Evolutionary conservation across 2,329 filamentous ascomycete genomes (phyloP).

Genomic region (Hawksworthiomyces lignivorus): DNA sequence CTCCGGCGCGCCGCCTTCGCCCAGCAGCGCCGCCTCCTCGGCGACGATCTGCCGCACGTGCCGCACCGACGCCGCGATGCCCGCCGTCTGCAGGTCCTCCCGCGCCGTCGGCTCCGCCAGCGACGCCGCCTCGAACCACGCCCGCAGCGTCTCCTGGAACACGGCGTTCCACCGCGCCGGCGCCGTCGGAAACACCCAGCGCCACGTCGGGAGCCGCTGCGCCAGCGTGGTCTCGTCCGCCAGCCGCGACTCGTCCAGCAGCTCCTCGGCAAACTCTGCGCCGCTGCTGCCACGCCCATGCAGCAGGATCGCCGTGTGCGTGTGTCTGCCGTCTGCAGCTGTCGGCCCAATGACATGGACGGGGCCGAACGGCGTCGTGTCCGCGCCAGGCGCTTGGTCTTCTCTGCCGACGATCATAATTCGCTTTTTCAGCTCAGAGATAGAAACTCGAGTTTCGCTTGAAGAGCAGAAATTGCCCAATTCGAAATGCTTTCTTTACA

Average conservation of each 20-base stretch:
- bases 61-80: slow-evolving; percentile 29
- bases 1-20: slow-evolving; percentile 5
- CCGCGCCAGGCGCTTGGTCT: too few relatives aligned
- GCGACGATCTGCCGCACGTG: slow-evolving; percentile 25
- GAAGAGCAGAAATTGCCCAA: too few relatives aligned
- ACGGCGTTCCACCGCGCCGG: slow-evolving; percentile 21
- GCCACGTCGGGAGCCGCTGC: slow-evolving; percentile 34
- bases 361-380: too few relatives aligned
- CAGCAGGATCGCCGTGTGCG: slow-evolving; percentile 36
- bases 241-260: slow-evolving; percentile 24
- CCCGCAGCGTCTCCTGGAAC: slow-evolving; percentile 17
- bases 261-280: slow-evolving; percentile 22
- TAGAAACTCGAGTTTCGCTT: too few relatives aligned
- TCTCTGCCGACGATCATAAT: too few relatives aligned
- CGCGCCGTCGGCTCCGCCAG: slow-evolving; percentile 28
- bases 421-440: too few relatives aligned
- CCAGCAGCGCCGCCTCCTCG: slow-evolving; percentile 22
- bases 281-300: slow-evolving; percentile 35
- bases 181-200: slow-evolving; percentile 42
- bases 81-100: slow-evolving; percentile 35
- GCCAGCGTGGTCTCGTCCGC: slow-evolving; percentile 24
- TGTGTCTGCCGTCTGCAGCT: slow-evolving; percentile 20
- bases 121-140: slow-evolving; percentile 45
- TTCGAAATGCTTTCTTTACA: too few relatives aligned
- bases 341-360: slow-evolving; percentile 2